Conservation (phyloP, 2,329 filamentous ascomycete genomes). For the Fusarium incarnatum region DNA sequence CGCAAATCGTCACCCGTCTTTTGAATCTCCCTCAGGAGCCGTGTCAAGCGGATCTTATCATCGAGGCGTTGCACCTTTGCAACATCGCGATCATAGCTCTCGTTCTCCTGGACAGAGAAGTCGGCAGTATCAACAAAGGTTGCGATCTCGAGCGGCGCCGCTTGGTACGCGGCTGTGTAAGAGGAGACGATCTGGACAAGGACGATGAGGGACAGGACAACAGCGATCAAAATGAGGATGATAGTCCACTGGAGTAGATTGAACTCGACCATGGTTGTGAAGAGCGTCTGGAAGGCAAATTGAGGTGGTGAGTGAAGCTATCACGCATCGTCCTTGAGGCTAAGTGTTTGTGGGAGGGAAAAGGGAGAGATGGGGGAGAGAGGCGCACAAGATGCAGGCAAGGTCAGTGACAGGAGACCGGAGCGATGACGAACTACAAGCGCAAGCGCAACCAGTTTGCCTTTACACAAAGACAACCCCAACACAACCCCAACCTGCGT, state of each 20-base stretch:
- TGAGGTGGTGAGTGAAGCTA: slow-evolving; percentile 45
- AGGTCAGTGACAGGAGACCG: slow-evolving; percentile 16
- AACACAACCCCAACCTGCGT: slow-evolving; percentile 5
- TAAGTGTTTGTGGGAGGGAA: slow-evolving; percentile 30
- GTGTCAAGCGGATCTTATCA: slow-evolving; percentile 70
- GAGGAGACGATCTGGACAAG: slow-evolving; percentile 63
- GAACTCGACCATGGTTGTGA: slow-evolving; percentile 62
- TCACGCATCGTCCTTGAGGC: slow-evolving; percentile 45
- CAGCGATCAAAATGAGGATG: slow-evolving; percentile 68
- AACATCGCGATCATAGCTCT: slow-evolving; percentile 71
- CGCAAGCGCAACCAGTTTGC: slow-evolving; percentile 39
- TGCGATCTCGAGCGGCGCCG: slow-evolving; percentile 68
- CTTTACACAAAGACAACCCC: slow-evolving; percentile 25
- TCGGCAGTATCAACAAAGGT: slow-evolving; percentile 71
- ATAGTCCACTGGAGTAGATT: slow-evolving; percentile 67
- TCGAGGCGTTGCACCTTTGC: slow-evolving; percentile 68
- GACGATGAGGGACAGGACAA: slow-evolving; percentile 66
- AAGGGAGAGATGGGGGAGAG: slow-evolving; percentile 29
- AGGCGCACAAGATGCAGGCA: slow-evolving; percentile 33
- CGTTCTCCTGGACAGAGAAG: slow-evolving; percentile 72
- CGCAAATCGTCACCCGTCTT: slow-evolving; percentile 69
- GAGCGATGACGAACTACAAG: slow-evolving; percentile 42
- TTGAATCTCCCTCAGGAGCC: slow-evolving; percentile 71
- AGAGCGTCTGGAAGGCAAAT: slow-evolving; percentile 46
- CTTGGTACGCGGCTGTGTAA: slow-evolving; percentile 67